Evolutionary conservation across 805 yeast genomes (phyloP), one percentile per base, ranked within the genome.

Genomic region (Starmerella asiatica): DNA sequence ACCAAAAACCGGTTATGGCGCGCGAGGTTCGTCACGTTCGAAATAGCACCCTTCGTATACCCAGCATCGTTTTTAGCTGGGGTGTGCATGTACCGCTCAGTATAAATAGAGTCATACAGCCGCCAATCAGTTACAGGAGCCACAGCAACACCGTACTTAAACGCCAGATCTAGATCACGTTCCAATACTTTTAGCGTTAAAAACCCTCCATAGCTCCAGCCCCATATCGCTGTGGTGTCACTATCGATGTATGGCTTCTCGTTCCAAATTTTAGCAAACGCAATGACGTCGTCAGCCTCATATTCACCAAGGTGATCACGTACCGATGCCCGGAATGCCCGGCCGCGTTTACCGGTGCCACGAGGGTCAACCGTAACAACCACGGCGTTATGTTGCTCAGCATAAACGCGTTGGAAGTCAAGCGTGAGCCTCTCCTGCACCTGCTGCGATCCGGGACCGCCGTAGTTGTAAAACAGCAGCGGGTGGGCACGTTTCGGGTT

Each of bases 141-240:
- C 19, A 91, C 97, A 0, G 97, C 78, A 70, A 85, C 75, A 8
- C 97, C 97, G 57, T 76, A 91, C 42, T 73, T 73, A 68, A 91
- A 86, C 14, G 75, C 72, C 28, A 72, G 62, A 15, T 84, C 83
- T 2, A 66, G 68, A 59, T 91, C 97, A 18, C 68, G 67, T 59
- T 91, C 97, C 34, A 91, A 63, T 0, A 93, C 79, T 60, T 86
- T 91, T 51, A 91, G 68, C 0, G 98, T 85, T 68, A 84, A 70
- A 56, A 74, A 91, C 0, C 97, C 98, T 35, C 98, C 98, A 56
- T 88, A 91, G 18, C 94, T 81, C 98, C 98, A 91, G 7, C 98
- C 98, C 88, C 96, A 91, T 40, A 88, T 73, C 0, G 94, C 93
- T 11, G 83, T 75, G 44, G 73, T 70, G 3, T 68, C 62, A 19